These are phyloP conservation scores for Puccinia triticina DNA, from an alignment of 1,284 basidiomycete genomes.

Conservation along the genomic window DNA sequence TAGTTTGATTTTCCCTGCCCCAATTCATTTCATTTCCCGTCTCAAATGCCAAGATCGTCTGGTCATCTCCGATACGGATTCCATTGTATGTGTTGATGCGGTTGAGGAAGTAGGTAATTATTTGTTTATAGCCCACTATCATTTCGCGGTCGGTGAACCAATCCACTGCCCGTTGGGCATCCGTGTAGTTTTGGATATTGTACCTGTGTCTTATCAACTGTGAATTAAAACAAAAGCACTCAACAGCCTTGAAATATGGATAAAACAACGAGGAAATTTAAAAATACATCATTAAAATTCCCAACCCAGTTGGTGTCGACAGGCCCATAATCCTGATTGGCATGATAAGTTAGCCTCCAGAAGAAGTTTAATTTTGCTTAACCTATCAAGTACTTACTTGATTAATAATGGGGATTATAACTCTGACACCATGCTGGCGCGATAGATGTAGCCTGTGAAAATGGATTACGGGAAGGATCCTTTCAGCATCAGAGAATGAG, in stretches of 20 bases:
- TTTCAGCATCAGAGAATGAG: neutral
- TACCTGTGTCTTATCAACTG: slow-evolving; percentile 49
- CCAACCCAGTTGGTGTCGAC: slow-evolving; percentile 19
- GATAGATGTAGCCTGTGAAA: slow-evolving; percentile 19
- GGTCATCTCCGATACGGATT: slow-evolving; percentile 36
- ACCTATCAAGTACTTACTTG: slow-evolving; percentile 29
- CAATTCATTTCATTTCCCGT: slow-evolving; percentile 51
- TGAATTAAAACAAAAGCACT: neutral
- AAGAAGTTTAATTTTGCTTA: neutral
- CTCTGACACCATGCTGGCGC: slow-evolving; percentile 45
- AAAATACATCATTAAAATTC: slow-evolving; percentile 48
- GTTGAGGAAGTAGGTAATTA: slow-evolving; percentile 42
- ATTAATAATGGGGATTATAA: slow-evolving; percentile 52
- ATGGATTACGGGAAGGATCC: neutral
- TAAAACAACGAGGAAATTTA: neutral
- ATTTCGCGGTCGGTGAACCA: slow-evolving; percentile 47
- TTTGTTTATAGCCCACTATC: slow-evolving; percentile 25
- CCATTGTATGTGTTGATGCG: slow-evolving; percentile 46
- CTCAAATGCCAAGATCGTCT: slow-evolving; percentile 45
- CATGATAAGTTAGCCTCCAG: neutral
- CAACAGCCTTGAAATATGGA: neutral
- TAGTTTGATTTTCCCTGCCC: slow-evolving; percentile 5
- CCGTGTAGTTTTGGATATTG: slow-evolving; percentile 28
- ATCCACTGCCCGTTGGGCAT: slow-evolving; percentile 21
- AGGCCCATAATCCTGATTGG: slow-evolving; percentile 30